Conservation (phyloP, 73 alveolate species). For the Tetrahymena elliotti region DNA sequence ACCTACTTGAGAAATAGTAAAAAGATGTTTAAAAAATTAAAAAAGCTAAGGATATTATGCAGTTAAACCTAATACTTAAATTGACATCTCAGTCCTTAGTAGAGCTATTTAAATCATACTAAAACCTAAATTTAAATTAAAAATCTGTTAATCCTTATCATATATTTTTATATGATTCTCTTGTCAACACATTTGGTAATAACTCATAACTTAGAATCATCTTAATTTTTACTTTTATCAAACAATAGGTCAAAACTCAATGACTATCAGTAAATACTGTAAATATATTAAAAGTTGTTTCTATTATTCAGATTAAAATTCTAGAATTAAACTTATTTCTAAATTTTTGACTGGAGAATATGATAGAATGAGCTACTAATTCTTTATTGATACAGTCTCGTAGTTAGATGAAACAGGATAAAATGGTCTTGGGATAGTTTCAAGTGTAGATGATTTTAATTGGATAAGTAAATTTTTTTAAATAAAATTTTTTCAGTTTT, state of each 20-base stretch:
- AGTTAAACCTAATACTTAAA: not conserved
- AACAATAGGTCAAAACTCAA: not conserved
- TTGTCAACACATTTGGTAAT: not conserved
- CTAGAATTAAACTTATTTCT: not conserved
- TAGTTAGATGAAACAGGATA: not conserved
- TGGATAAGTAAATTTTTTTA: not conserved
- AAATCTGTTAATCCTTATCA: not conserved
- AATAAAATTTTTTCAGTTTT: not conserved
- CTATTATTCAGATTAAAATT: not conserved
- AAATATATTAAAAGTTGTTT: not conserved
- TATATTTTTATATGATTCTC: not conserved
- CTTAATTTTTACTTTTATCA: not conserved
- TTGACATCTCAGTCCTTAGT: not conserved
- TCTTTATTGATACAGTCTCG: not conserved
- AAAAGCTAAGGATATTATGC: not conserved
- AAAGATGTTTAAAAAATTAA: not conserved
- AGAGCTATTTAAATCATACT: not conserved
- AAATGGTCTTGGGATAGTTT: not conserved
- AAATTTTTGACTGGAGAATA: not conserved
- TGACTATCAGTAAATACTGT: not conserved
- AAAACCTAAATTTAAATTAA: not conserved
- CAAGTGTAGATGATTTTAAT: not conserved
- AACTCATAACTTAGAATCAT: not conserved
- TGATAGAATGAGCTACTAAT: not conserved
- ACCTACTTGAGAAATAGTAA: not conserved